Evolutionary conservation across 2,329 filamentous ascomycete species (phyloP).

Genomic region (Botrytis elliptica): DNA sequence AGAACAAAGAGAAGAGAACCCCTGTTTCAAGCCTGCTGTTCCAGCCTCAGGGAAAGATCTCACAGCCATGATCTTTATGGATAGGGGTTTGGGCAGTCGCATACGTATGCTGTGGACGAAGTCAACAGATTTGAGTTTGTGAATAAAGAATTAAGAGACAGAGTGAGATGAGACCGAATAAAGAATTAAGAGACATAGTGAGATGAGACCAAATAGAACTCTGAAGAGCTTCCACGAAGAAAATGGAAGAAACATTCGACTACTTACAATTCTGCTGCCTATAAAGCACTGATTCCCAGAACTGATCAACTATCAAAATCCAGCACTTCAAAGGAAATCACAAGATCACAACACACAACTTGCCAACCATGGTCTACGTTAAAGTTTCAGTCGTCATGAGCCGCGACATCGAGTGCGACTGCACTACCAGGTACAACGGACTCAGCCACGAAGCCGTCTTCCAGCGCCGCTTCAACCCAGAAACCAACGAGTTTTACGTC

Average conservation of each 20-base stretch:
- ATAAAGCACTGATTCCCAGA: neutral
- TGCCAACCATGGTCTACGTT: neutral
- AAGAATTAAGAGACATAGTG: neutral
- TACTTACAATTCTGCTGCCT: neutral
- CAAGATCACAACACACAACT: neutral
- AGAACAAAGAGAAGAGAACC: neutral
- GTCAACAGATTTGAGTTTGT: neutral
- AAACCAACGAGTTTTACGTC: neutral
- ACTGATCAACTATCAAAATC: neutral
- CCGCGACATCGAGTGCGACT: neutral
- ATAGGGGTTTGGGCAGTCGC: neutral
- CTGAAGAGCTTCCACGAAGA: neutral
- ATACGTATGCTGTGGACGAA: neutral
- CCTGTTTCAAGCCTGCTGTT: neutral
- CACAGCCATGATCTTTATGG: neutral
- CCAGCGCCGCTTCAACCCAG: neutral
- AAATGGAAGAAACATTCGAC: neutral
- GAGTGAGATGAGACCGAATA: neutral
- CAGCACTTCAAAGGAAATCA: neutral
- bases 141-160: neutral
- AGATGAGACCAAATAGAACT: neutral
- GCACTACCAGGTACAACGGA: neutral
- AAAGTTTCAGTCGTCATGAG: neutral
- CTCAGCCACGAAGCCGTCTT: neutral
- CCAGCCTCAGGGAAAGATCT: neutral